Evolutionary conservation across 2,329 filamentous ascomycete species (phyloP), one percentile per base, ranked within the genome.

Genomic region (Mycocentrospora acerina): DNA sequence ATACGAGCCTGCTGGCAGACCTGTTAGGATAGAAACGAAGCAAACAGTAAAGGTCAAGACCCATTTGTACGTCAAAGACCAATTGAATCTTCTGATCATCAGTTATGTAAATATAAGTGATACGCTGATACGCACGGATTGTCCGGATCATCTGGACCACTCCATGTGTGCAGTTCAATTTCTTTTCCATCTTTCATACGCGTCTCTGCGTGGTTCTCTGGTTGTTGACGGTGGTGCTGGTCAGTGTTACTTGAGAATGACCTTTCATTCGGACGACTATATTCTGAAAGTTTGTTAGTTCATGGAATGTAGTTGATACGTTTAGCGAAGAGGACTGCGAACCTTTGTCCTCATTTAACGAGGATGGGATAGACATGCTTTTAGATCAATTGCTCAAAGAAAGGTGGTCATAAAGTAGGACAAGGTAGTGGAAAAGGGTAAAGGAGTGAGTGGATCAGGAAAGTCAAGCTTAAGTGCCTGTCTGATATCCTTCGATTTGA

Each of bases 31-130:
- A 3, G 69, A 71, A 11, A 71, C 68, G 42, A 71, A 70, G 37
- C 69, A 71, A 2, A 70, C 54, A 0, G 68, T 71, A 9, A 71
- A 41, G 3, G 69, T 71, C 17, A 71, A 40, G 10, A 66, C 29
- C 67, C 67, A 71, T 59, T 71, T 71, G 40, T 70, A 69, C 6
- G 39, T 55, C 1, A 46, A 44, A 16, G 64, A 65, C 68, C 68
- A 71, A 24, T 71, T 71, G 57, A 71, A 70, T 9, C 66, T 68
- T n/a, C n/a, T n/a, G n/a, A n/a, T n/a, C n/a, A n/a, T n/a, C n/a
- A n/a, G n/a, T n/a, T n/a, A n/a, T n/a, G n/a, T n/a, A n/a, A n/a
- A n/a, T n/a, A n/a, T 14, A 3, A n/a, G 19, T 15, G 11, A n/a
- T 10, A 3, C 13, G 17, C 10, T 11, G 10, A 19, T 4, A 29